Evolutionary conservation across 495 filamentous ascomycete genomes (phyloP), one percentile per base, ranked within the genome.

Genomic region (Podospora pseudoanserina): DNA sequence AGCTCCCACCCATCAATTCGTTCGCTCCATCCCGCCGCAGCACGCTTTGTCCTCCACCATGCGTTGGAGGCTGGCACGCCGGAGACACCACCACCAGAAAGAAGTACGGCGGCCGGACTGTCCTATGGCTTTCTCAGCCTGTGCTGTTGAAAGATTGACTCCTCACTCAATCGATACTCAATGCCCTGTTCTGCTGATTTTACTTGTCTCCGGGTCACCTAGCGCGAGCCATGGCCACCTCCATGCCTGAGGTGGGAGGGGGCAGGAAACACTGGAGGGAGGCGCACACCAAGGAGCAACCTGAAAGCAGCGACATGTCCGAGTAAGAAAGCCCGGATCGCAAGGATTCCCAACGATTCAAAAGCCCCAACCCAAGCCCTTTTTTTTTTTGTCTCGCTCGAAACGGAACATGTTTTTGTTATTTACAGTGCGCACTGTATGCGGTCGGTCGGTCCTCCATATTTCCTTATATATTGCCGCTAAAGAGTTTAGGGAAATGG

Each of bases 241-340:
- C 23, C 23, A 23, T 23, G 23, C 23, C 23, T 23, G 23, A 27
- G 20, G 56, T 16, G 56, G 23, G 23, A 18, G 56, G 54, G 54
- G 16, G 54, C 20, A 18, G 54, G 54, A 18, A 13, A 13, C 20
- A 49, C 9, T 5, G 15, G 39, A 49, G 56, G 56, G 23, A 20
- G 56, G 56, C n/a, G 18, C n/a, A 20, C 56, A 58, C n/a, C 56
- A 58, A 58, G 56, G 56, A 58, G 56, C 56, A 58, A 58, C 56
- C 56, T 58, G 56, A 58, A 58, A 58, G 56, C 56, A 58, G 56
- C n/a, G 56, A 58, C 56, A 61, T 61, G 59, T 61, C 59, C 59
- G 59, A 61, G 59, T 61, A 61, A 61, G 59, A 61, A 61, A 61
- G 23, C 26, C 59, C 26, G 59, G 19, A 18, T 18, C 16, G 23